phyloP scores from a whole-genome alignment of 352 stramenopile species.

The Globisporangium radiosum region DNA sequence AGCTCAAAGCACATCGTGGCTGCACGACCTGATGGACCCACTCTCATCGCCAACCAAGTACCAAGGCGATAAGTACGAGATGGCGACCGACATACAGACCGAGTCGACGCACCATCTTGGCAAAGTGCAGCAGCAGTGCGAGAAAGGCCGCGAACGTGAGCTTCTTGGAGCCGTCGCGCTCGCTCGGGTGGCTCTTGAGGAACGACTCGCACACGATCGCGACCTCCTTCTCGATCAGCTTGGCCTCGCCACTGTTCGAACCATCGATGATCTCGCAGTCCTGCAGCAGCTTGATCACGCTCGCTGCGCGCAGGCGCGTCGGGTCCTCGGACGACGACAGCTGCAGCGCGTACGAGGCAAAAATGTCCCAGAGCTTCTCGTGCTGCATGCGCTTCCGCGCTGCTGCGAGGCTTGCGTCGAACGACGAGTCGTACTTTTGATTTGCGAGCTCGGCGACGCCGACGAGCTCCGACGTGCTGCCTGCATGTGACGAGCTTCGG shows the following conservation, averaged over 20 bases:
- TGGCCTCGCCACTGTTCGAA: slow-evolving; percentile 40
- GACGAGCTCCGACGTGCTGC: slow-evolving; percentile 1
- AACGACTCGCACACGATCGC: slow-evolving; percentile 71
- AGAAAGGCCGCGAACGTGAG: slow-evolving; percentile 69
- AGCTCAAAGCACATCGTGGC: too few relatives aligned
- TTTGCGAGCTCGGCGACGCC: slow-evolving; percentile 18
- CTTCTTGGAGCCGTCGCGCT: slow-evolving; percentile 56
- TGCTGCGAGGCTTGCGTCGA: slow-evolving; percentile 48
- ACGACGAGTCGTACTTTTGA: slow-evolving; percentile 50
- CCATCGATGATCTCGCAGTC: slow-evolving; percentile 67
- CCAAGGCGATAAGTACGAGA: neutral
- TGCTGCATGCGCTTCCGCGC: slow-evolving; percentile 53
- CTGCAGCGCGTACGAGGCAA: slow-evolving; percentile 64
- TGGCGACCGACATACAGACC: neutral
- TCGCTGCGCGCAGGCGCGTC: slow-evolving; percentile 57
- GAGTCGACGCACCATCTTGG: slow-evolving; percentile 38
- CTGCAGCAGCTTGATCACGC: slow-evolving; percentile 69
- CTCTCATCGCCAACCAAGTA: neutral
- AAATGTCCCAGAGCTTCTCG: slow-evolving; percentile 76
- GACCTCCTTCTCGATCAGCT: slow-evolving; percentile 68
- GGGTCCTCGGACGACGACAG: slow-evolving; percentile 66
- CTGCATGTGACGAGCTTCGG: neutral
- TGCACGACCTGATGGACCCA: too few relatives aligned
- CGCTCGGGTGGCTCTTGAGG: slow-evolving; percentile 46
- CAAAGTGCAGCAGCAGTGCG: slow-evolving; percentile 58